Evolutionary conservation across 164 flowering plant species (phyloP).

Genomic region (Saururus chinensis): DNA sequence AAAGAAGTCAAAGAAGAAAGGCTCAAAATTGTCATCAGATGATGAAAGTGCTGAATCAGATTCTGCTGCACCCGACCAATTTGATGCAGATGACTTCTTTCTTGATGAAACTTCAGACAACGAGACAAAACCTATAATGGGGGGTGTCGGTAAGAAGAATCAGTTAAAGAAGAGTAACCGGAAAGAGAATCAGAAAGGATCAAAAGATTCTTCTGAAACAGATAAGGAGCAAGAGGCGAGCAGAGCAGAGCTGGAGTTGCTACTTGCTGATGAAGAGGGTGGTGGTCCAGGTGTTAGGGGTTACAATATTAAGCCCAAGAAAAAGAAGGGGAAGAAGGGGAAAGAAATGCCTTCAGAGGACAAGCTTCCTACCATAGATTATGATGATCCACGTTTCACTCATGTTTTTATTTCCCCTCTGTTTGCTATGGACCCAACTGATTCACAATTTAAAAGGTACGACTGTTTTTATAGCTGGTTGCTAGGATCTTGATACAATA

Average conservation of each 20-base stretch:
- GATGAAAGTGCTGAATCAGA: constrained; percentile 54
- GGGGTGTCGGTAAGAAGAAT: constrained; percentile 7
- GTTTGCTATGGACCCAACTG: constrained; percentile 88
- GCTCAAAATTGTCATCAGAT: constrained; percentile 48
- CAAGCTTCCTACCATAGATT: constrained; percentile 47
- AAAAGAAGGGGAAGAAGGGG: constrained; percentile 23
- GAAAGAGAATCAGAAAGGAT: constrained; percentile 1
- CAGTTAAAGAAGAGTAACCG: not conserved
- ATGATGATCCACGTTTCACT: constrained; percentile 67
- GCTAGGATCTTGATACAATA: not conserved
- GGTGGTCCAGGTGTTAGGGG: constrained; percentile 45
- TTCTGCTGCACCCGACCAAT: constrained; percentile 31
- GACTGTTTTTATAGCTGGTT: too few relatives aligned
- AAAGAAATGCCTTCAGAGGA: constrained; percentile 39
- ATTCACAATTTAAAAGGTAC: constrained; percentile 83
- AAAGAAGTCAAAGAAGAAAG: constrained; percentile 48
- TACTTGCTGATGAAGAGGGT: constrained; percentile 67
- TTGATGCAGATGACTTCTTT: constrained; percentile 67
- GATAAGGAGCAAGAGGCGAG: constrained; percentile 54
- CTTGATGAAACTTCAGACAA: constrained; percentile 42
- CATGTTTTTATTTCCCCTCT: constrained; percentile 38
- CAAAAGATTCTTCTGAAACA: constrained; percentile 6
- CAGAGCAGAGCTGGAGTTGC: constrained; percentile 76
- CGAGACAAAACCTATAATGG: constrained; percentile 8
- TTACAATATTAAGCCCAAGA: constrained; percentile 62